phyloP scores from a whole-genome alignment of 1,284 basidiomycete species.

The Golubevia sp. region DNA sequence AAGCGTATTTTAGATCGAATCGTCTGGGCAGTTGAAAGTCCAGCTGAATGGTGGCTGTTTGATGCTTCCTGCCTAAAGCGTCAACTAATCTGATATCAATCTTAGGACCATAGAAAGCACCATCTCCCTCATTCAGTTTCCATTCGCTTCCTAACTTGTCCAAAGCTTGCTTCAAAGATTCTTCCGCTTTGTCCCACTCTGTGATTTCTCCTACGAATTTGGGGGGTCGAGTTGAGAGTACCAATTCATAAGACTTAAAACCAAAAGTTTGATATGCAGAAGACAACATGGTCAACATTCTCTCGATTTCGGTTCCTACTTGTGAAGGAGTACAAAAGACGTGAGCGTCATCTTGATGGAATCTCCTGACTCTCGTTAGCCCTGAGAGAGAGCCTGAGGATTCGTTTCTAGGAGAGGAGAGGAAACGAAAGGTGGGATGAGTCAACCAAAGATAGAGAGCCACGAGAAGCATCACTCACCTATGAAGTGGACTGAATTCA shows the following conservation, averaged over 20 bases:
- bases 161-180: conserved; percentile 30
- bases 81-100: conserved; percentile 58
- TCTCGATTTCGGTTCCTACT: conserved; percentile 36
- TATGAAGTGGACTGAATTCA: conserved; percentile 52
- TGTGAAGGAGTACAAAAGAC: conserved; percentile 52
- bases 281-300: conserved; percentile 56
- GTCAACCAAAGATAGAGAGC: background rate
- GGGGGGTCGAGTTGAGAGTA: conserved; percentile 50
- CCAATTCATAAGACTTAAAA: conserved; percentile 48
- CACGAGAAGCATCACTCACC: conserved; percentile 1
- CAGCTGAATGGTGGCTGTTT: conserved; percentile 59
- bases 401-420: conserved; percentile 31
- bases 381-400: conserved; percentile 47
- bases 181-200: conserved; percentile 51
- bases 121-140: conserved; percentile 50
- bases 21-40: conserved; percentile 57
- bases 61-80: conserved; percentile 42
- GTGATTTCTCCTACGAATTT: conserved; percentile 36
- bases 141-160: conserved; percentile 19
- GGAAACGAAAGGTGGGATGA: background rate
- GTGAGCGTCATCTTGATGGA: conserved; percentile 59
- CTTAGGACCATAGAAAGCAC: conserved; percentile 60
- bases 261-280: conserved; percentile 53
- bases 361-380: conserved; percentile 47
- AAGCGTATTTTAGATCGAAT: conserved; percentile 44